phyloP scores from a whole-genome alignment of 2,329 filamentous ascomycete species.

The Canariomyces notabilis region DNA sequence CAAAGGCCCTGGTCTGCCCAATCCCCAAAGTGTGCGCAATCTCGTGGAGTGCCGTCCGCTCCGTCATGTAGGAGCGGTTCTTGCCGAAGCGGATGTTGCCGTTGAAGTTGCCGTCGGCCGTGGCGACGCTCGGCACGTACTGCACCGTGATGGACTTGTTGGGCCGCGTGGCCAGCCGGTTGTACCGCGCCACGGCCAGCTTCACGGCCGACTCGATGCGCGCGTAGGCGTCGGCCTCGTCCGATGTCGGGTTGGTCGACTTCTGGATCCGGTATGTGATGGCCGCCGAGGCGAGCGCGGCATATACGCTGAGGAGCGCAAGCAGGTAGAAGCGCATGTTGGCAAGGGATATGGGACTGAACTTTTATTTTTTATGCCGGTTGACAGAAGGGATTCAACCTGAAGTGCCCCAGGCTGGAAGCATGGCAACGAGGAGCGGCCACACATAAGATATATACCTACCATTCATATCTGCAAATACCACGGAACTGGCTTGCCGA shows the following conservation, averaged over 20 bases:
- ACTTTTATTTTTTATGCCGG: no score
- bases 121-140: constrained; percentile 41
- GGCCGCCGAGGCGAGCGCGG: constrained; percentile 32
- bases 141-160: constrained; percentile 37
- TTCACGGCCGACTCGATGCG: constrained; percentile 40
- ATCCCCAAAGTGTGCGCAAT: constrained; percentile 44
- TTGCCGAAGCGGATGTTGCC: constrained; percentile 44
- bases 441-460: neutral
- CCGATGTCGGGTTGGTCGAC: constrained; percentile 35
- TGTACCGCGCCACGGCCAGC: constrained; percentile 38
- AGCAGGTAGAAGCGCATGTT: constrained; percentile 35
- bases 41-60: constrained; percentile 46
- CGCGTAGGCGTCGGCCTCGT: constrained; percentile 40
- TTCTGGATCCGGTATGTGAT: constrained; percentile 37
- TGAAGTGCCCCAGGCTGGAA: no score
- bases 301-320: constrained; percentile 27
- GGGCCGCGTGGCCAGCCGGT: constrained; percentile 29
- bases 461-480: neutral
- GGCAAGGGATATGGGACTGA: constrained; percentile 1
- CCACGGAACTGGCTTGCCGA: constrained; percentile 1
- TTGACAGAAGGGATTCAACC: no score
- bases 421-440: no score
- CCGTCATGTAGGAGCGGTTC: constrained; percentile 43
- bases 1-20: constrained; percentile 40
- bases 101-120: constrained; percentile 42